Evolutionary conservation across 306 rosid genomes (phyloP), one percentile per base, ranked within the genome.

Genomic region (Acacia confusa): DNA sequence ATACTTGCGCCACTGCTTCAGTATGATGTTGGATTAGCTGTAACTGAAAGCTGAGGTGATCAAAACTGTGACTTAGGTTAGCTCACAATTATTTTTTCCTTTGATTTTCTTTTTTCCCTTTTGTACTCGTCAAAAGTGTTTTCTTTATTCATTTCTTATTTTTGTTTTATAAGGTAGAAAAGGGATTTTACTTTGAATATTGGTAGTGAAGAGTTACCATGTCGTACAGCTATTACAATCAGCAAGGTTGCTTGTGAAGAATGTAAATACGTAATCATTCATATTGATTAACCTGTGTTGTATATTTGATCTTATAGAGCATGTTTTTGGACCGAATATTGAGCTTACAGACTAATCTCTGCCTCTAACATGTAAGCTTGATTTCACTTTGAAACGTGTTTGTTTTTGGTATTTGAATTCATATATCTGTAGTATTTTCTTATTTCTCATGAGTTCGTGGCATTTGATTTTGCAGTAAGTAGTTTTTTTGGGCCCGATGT

Each of bases 1-100:
- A 63, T 82, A 64, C 90, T 92, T 43, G 78, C 92, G 83, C 95
- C 97, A 3, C 79, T 94, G 19, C 95, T 94, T 82, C 84, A 76
- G 63, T 70, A 74, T 80, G 86, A 79, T 85, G 72, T 65, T 69
- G 88, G 80, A 84, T 70, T 50, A 79, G 79, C 75, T 32, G 84
- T 83, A 41, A 74, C 81, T 38, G 84, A 85, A 70, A 82, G 78
- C 60, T 72, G 32, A 79, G 87, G 81, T 73, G 79, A 81, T 67
- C 79, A 80, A 84, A 47, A 79, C 80, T 80, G 43, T 30, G 77
- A 41, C 67, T 79, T 75, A 78, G 76, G 84, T 80, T 78, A 52
- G 78, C 78, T 67, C 64, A 48, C 78, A 78, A 45, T 25, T 75
- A 65, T 32, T 38, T 22, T 44, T 55, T 74, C 16, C n/a, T 65